Conservation (phyloP, 371 early-diverging fungal species). For the Rhizopus microsporus region DNA sequence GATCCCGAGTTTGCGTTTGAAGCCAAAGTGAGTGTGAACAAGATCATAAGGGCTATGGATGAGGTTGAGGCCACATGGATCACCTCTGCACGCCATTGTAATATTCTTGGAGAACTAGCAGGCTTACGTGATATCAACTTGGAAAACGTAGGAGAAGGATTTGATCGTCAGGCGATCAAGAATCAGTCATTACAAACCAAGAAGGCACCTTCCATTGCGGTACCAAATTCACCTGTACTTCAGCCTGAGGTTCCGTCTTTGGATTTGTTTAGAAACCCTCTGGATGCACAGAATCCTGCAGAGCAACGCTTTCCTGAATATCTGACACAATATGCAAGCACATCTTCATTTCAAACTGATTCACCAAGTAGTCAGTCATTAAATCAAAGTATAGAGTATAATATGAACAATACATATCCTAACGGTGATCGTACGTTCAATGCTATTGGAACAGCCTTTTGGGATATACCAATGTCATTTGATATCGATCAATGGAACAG, state of each 20-base stretch:
- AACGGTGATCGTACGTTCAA: constrained; percentile 6
- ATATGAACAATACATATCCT: neutral
- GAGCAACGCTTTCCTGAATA: constrained; percentile 26
- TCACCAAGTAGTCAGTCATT: constrained; percentile 4
- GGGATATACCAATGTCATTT: constrained; percentile 31
- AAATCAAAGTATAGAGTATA: neutral
- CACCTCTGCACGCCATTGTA: constrained; percentile 47
- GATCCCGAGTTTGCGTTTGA: constrained; percentile 47
- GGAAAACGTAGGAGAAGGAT: constrained; percentile 31
- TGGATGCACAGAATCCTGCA: constrained; percentile 20
- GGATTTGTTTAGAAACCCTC: constrained; percentile 16
- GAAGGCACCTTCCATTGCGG: constrained; percentile 33
- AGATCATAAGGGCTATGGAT: constrained; percentile 48
- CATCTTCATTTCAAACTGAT: neutral
- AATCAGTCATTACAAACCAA: neutral
- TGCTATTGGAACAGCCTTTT: constrained; percentile 30
- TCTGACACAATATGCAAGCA: constrained; percentile 17
- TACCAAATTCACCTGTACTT: constrained; percentile 35
- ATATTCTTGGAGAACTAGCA: constrained; percentile 50
- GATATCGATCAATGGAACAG: constrained; percentile 35
- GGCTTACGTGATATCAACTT: constrained; percentile 51
- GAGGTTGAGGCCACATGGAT: constrained; percentile 46
- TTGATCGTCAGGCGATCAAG: constrained; percentile 10
- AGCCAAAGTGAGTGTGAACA: constrained; percentile 48
- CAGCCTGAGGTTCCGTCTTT: constrained; percentile 15